phyloP scores from a whole-genome alignment of 2,329 filamentous ascomycete genomes.

The Aspergillus melleus region DNA sequence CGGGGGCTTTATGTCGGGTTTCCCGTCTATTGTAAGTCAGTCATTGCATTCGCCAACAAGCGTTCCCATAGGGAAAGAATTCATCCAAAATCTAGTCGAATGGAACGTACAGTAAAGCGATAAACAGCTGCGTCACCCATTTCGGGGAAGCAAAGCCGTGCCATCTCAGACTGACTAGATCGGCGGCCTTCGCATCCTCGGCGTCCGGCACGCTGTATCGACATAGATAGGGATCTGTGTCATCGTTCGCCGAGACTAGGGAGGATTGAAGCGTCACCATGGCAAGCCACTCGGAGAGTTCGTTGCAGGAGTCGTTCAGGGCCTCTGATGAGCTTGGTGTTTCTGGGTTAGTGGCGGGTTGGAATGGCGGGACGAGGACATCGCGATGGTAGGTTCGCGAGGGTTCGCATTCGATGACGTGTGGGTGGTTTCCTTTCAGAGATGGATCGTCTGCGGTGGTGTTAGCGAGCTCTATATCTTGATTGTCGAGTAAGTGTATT shows the following conservation, averaged over 20 bases:
- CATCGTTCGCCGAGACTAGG: constrained; percentile 36
- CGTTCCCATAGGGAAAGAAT: background rate
- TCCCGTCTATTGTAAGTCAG: constrained; percentile 16
- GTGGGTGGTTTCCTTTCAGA: constrained; percentile 41
- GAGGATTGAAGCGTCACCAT: constrained; percentile 51
- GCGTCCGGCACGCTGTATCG: constrained; percentile 42
- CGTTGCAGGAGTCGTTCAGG: constrained; percentile 61
- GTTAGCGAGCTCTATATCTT: background rate
- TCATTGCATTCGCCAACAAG: constrained; percentile 10
- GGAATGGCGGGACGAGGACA: constrained; percentile 35
- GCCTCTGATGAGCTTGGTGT: constrained; percentile 37
- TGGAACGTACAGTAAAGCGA: constrained; percentile 36
- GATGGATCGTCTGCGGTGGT: constrained; percentile 27
- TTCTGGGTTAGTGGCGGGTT: constrained; percentile 26
- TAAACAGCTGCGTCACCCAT: constrained; percentile 43
- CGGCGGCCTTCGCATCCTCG: constrained; percentile 21
- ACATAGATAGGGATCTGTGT: constrained; percentile 45
- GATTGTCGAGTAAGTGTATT: background rate
- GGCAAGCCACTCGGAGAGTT: constrained; percentile 64
- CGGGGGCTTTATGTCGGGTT: constrained; percentile 9
- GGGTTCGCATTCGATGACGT: constrained; percentile 32
- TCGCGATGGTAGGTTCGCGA: constrained; percentile 23
- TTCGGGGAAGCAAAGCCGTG: constrained; percentile 40
- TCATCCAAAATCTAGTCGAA: background rate
- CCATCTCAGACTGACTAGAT: constrained; percentile 45